These are phyloP conservation scores for Elongisporangium anandrum DNA, from an alignment of 352 stramenopile genomes.

Conservation along the genomic window DNA sequence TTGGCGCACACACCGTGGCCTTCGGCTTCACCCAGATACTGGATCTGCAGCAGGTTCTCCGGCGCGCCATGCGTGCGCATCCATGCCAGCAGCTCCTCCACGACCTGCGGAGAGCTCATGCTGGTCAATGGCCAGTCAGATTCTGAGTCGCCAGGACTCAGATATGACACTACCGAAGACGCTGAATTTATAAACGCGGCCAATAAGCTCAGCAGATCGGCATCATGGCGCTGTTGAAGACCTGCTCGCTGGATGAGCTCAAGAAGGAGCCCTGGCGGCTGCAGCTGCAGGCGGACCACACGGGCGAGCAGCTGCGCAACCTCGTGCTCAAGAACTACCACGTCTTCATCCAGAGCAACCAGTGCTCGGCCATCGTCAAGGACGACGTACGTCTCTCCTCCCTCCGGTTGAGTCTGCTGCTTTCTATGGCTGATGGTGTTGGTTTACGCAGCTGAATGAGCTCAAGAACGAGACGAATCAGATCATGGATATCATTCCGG, in stretches of 20 bases:
- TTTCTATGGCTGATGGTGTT: constrained; percentile 2
- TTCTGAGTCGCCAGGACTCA: neutral
- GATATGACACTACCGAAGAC: neutral
- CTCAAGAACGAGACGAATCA: constrained; percentile 65
- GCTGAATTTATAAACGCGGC: neutral
- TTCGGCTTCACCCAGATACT: constrained; percentile 32
- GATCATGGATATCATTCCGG: constrained; percentile 45
- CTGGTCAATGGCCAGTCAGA: neutral
- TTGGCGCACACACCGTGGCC: constrained; percentile 48
- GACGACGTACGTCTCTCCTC: constrained; percentile 38
- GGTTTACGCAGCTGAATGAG: constrained; percentile 34
- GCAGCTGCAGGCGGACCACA: constrained; percentile 77
- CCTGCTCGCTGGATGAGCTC: constrained; percentile 74
- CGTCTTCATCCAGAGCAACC: constrained; percentile 90
- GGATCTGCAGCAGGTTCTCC: constrained; percentile 31
- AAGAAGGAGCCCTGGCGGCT: constrained; percentile 83
- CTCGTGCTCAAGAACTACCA: constrained; percentile 89
- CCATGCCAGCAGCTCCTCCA: constrained; percentile 31
- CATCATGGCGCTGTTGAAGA: constrained; percentile 28
- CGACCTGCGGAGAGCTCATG: constrained; percentile 23
- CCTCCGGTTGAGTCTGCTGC: too few species aligned
- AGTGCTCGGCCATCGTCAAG: constrained; percentile 79
- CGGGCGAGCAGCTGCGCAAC: constrained; percentile 64
- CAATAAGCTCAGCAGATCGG: constrained; percentile 4
- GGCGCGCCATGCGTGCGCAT: constrained; percentile 22